A percentile compares a stretch with the other conserved stretches of the same genome.
Evolutionary conservation across 177 flowering plant species (phyloP).

Genomic region (Vitis hybrid): DNA sequence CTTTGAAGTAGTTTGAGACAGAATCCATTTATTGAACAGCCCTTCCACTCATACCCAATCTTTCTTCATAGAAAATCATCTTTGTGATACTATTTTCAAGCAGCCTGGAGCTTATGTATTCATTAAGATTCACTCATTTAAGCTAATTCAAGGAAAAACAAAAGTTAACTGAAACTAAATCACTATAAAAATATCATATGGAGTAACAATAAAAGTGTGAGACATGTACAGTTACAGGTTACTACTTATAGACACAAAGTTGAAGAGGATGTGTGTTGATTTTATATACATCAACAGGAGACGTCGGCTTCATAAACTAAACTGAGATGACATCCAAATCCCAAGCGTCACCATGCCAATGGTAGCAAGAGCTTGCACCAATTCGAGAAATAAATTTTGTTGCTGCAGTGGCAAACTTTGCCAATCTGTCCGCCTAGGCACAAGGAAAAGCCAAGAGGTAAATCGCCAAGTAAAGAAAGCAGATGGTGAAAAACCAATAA

Average conservation of each 20-base stretch:
- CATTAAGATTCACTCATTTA: too few species aligned
- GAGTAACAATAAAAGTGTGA: not conserved
- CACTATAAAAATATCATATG: too few species aligned
- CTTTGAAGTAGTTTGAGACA: too few species aligned
- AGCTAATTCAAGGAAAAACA: not conserved
- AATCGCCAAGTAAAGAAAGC: not conserved
- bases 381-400: slow-evolving; percentile 52
- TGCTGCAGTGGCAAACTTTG: slow-evolving; percentile 48
- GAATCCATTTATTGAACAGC: too few species aligned
- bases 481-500: not conserved
- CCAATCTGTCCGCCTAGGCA: slow-evolving; percentile 80
- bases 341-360: slow-evolving; percentile 71
- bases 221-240: slow-evolving; percentile 18
- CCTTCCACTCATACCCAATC: too few species aligned
- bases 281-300: slow-evolving; percentile 30
- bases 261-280: slow-evolving; percentile 5
- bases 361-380: slow-evolving; percentile 82
- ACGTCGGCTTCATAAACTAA: slow-evolving; percentile 30
- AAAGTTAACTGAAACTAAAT: not conserved
- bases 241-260: slow-evolving; percentile 3
- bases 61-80: too few species aligned
- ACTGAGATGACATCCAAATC: slow-evolving; percentile 73
- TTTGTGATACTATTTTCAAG: too few species aligned
- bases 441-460: slow-evolving; percentile 8
- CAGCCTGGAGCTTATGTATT: too few species aligned